Conservation (phyloP, 2,329 filamentous ascomycete genomes). For the Akanthomyces uredinophilus region DNA sequence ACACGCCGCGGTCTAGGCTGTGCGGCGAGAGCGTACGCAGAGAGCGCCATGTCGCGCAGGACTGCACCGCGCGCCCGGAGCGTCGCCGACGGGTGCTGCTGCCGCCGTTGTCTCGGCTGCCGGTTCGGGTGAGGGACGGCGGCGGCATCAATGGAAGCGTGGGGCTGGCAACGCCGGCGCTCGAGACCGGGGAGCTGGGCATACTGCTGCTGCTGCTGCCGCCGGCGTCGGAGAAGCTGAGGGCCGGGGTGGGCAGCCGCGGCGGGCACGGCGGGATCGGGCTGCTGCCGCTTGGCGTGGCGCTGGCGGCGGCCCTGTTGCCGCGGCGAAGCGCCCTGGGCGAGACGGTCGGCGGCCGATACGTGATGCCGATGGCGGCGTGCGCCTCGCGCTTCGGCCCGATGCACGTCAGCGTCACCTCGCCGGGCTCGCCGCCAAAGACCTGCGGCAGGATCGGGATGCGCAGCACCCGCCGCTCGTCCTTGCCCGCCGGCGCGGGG, state of each 20-base stretch:
- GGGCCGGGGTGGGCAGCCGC: neutral
- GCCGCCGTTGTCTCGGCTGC: constrained; percentile 34
- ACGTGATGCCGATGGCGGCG: constrained; percentile 66
- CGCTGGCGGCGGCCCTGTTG: constrained; percentile 17
- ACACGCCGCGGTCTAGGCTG: constrained; percentile 43
- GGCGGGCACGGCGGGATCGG: constrained; percentile 1
- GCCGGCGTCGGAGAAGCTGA: neutral
- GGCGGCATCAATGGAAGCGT: constrained; percentile 16
- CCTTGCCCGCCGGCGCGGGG: constrained; percentile 22
- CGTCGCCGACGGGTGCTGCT: neutral
- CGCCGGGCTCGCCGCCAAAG: constrained; percentile 51
- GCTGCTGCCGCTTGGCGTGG: neutral
- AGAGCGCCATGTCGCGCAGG: constrained; percentile 23
- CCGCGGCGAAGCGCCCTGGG: constrained; percentile 18
- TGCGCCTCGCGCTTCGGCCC: constrained; percentile 55
- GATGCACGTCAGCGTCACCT: constrained; percentile 67
- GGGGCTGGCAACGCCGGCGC: constrained; percentile 2
- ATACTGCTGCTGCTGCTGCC: neutral
- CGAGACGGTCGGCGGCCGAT: constrained; percentile 48
- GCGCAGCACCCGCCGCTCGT: constrained; percentile 28
- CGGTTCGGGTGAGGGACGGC: constrained; percentile 4
- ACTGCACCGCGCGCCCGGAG: no score
- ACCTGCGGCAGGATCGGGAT: constrained; percentile 51
- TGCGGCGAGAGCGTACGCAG: constrained; percentile 21
- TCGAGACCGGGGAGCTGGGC: constrained; percentile 12